A percentile compares a stretch with the other conserved stretches of the same genome.
phyloP scores from a whole-genome alignment of 441 rosid species.

The Corymbia calophylla region DNA sequence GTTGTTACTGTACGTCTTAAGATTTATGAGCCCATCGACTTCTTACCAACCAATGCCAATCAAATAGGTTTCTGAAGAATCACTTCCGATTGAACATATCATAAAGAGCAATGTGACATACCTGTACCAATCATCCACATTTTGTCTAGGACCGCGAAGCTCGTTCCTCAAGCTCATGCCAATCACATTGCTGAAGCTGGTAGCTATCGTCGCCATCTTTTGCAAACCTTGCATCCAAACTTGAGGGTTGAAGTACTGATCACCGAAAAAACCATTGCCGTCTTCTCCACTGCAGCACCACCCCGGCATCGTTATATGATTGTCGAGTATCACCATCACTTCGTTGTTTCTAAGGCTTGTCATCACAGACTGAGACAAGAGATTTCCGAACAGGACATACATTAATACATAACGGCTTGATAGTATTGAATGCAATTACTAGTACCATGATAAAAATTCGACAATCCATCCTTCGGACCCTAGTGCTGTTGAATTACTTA shows the following conservation, averaged over 20 bases:
- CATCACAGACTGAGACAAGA: neutral
- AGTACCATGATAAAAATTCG: neutral
- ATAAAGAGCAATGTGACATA: neutral
- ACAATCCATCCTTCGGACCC: neutral
- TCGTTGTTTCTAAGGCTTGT: neutral
- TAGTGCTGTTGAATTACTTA: neutral
- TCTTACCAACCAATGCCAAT: neutral
- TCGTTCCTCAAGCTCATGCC: constrained; percentile 11
- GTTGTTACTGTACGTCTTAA: neutral
- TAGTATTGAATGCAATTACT: neutral
- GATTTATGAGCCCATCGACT: neutral
- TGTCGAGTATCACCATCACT: constrained; percentile 7
- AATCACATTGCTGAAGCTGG: neutral
- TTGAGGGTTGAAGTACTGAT: constrained; percentile 1
- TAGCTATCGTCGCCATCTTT: constrained; percentile 1
- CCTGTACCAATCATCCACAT: neutral
- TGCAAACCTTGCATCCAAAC: constrained; percentile 2
- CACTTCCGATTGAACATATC: neutral
- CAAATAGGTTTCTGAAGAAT: neutral
- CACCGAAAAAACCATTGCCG: constrained; percentile 8
- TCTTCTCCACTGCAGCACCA: constrained; percentile 4
- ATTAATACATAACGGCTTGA: neutral
- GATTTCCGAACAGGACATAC: neutral
- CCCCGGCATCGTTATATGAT: constrained; percentile 4
- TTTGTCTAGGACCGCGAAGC: constrained; percentile 1